These are phyloP conservation scores for Nadsonia commutata DNA, from an alignment of 1,139 yeast species.

Conservation along the genomic window DNA sequence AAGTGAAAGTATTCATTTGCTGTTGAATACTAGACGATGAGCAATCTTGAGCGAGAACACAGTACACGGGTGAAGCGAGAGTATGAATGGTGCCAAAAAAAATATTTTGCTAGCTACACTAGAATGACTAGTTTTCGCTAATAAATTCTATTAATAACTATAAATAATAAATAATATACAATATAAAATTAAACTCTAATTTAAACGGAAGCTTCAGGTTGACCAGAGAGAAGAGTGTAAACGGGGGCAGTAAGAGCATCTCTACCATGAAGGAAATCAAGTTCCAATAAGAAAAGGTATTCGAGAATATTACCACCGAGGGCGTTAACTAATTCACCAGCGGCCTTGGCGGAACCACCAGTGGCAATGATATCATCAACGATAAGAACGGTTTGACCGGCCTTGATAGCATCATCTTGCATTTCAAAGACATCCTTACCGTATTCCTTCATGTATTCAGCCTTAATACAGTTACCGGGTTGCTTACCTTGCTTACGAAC, in stretches of 20 bases:
- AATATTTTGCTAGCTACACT: no score
- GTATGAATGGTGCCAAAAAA: conserved; percentile 72
- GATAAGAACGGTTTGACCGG: conserved; percentile 66
- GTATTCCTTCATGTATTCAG: conserved; percentile 78
- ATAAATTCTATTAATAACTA: no score
- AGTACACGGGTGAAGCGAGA: conserved; percentile 74
- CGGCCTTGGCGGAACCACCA: conserved; percentile 92
- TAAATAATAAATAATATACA: no score
- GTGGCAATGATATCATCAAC: conserved; percentile 97
- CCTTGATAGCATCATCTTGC: conserved; percentile 69
- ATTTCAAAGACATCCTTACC: conserved; percentile 80
- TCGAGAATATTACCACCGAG: conserved; percentile 59
- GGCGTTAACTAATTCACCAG: conserved; percentile 66
- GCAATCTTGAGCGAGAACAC: conserved; percentile 38
- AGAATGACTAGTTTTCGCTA: no score
- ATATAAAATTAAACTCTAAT: no score
- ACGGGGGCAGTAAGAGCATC: conserved; percentile 74
- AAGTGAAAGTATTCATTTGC: conserved; percentile 60
- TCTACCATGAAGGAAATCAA: conserved; percentile 89
- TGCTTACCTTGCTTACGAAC: conserved; percentile 90
- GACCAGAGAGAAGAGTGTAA: conserved; percentile 78
- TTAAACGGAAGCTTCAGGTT: conserved; percentile 19
- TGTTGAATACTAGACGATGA: conserved; percentile 31
- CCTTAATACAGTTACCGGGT: conserved; percentile 69
- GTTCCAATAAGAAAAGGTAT: conserved; percentile 81